Evolutionary conservation across 2,329 filamentous ascomycete genomes (phyloP), one percentile per base, ranked within the genome.

Genomic region (Rutstroemia sp.): DNA sequence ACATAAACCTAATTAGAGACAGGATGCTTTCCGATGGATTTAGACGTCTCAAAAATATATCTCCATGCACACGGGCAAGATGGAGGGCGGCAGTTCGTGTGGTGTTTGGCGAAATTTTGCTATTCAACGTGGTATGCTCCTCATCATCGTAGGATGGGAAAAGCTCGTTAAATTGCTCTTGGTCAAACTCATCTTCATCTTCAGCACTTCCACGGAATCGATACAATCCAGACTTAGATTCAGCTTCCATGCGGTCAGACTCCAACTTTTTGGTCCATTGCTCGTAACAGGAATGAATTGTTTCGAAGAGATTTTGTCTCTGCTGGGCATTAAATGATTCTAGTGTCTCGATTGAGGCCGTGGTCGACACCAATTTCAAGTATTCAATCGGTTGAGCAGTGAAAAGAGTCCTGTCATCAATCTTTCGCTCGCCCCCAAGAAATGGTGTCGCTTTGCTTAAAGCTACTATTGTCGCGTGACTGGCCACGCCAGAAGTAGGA

Each of bases 181-280:
- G 80, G 52, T 90, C 83, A 9, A 81, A 76, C 64, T 88, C 86
- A 56, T 95, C 87, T 61, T 89, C 83, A 49, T 92, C 86, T 59
- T 92, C 87, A 41, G 82, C 74, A 41, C 84, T 86, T 34, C 92
- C 92, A 61, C 84, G 83, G 73, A 94, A 96, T 19, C 85, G 86
- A 71, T 95, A 99, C 41, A 95, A 72, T 60, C 88, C 91, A 5
- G 81, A 83, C 60, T 87, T 88, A 27, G 82, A 79, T 18, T 88
- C 86, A 63, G 88, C 84, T 48, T 88, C 82, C 64, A 85, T 83
- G 65, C 90, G 87, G 61, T 96, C 92, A 19, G 83, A 77, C 53
- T 86, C 81, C 2, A 96, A 80, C 67, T 87, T 86, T 51, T 81
- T 79, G 63, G 83, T 88, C 92, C 92, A 99, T 51, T 91, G 79